Evolutionary conservation across 177 flowering plant genomes (phyloP).

Genomic region (Tripterygium wilfordii): DNA sequence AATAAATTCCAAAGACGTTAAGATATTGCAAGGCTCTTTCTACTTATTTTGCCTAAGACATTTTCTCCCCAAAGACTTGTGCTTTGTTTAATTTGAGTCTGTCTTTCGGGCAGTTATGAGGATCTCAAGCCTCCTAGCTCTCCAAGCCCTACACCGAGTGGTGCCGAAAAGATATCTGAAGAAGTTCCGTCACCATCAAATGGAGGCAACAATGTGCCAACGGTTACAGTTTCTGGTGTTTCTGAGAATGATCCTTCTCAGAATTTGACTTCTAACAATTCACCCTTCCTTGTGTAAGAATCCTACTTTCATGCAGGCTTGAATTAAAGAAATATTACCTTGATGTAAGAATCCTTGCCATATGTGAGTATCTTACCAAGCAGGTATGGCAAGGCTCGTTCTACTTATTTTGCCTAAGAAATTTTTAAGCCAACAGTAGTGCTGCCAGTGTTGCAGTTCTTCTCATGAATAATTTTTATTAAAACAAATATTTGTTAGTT

Average conservation of each 20-base stretch:
- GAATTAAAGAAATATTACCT: no score
- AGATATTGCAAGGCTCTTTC: neutral
- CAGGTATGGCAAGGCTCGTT: slow-evolving; percentile 1
- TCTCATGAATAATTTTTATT: neutral
- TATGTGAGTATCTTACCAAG: neutral
- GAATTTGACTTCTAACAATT: slow-evolving; percentile 17
- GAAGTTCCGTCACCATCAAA: slow-evolving; percentile 14
- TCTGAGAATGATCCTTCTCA: slow-evolving; percentile 14
- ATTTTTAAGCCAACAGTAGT: no score
- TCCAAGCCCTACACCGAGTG: slow-evolving; percentile 39
- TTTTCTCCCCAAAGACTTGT: neutral
- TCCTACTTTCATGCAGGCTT: no score
- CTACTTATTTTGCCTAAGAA: slow-evolving; percentile 4
- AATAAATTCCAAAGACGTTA: no score
- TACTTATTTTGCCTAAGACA: neutral
- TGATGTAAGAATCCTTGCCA: neutral
- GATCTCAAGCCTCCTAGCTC: slow-evolving; percentile 49
- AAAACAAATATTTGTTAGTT: no score
- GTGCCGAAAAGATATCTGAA: slow-evolving; percentile 4
- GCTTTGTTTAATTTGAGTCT: neutral
- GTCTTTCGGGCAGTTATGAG: slow-evolving; percentile 26
- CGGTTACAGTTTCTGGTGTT: neutral
- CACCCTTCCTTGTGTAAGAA: slow-evolving; percentile 42
- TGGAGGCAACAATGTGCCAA: slow-evolving; percentile 19
- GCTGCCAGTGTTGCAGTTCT: neutral